Evolutionary conservation across 345 rosid species (phyloP), one percentile per base, ranked within the genome.

Genomic region (Acer yangbiense): DNA sequence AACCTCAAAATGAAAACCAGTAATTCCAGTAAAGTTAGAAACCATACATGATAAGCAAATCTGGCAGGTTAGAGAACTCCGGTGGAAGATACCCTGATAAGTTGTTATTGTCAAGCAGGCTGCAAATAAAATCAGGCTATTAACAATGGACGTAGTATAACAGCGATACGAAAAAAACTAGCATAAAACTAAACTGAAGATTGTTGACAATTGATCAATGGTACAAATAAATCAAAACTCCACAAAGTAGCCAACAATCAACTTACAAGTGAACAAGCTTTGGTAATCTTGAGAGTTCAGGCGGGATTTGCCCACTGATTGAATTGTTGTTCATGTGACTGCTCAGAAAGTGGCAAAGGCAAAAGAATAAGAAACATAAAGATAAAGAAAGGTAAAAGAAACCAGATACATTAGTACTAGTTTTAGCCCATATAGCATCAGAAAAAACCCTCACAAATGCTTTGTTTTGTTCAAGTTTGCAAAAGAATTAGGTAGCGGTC

Each of bases 321-420:
- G 98, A 96, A 83, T 96, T 96, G 85, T 96, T 96, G 81, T 96
- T 96, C 98, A 96, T 90, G 88, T 96, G 99, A 88, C 98, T 96
- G 90, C 74, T 79, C 78, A 83, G 77, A 69, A 83, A 76, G 69
- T 52, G 82, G 55, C 44, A 71, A 63, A 82, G 29, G 69, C 72
- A 72, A 81, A 75, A 71, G 62, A 84, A 76, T 16, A 39, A 64
- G 48, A 60, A 73, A 52, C 46, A 62, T 76, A 66, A 72, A 71
- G 46, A 70, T 11, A 71, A 66, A 74, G 52, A 10, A 27, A 27
- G 29, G 65, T 17, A 71, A 20, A 71, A 65, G 60, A 63, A 73
- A 44, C 21, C 39, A 73, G 21, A 62, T 21, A 8, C 58, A 55
- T 9, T 18, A 9, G 46, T 20, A 46, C 27, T 27, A 14, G 72